These are phyloP conservation scores for Ganoderma multipileum DNA, from an alignment of 1,284 basidiomycete species.

Conservation along the genomic window DNA sequence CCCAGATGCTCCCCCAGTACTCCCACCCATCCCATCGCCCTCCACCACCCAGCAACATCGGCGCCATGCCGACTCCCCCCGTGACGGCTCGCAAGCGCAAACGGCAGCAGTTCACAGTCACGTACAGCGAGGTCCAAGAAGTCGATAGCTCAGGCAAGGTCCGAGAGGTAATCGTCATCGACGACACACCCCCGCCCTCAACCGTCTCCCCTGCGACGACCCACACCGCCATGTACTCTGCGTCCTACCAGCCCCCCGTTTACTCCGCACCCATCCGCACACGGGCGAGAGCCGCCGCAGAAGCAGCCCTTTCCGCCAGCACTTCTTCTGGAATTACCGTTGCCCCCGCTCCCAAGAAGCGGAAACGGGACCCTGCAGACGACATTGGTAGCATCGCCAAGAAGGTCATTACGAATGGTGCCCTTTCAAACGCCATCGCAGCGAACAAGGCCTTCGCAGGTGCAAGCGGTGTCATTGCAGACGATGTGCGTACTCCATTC, in stretches of 20 bases:
- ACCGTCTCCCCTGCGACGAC: conserved; percentile 76
- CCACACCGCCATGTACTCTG: conserved; percentile 70
- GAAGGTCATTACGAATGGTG: conserved; percentile 58
- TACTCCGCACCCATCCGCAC: conserved; percentile 78
- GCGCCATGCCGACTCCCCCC: conserved; percentile 61
- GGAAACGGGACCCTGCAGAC: conserved; percentile 74
- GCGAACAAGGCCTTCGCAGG: conserved; percentile 68
- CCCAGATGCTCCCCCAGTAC: conserved; percentile 66
- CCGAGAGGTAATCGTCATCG: conserved; percentile 86
- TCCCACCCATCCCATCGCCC: conserved; percentile 46
- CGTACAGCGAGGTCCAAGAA: conserved; percentile 85
- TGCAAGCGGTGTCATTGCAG: conserved; percentile 62
- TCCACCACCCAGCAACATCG: conserved; percentile 38
- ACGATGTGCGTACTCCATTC: conserved; percentile 59
- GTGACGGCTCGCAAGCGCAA: conserved; percentile 81
- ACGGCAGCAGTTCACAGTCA: conserved; percentile 79
- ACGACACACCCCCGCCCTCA: conserved; percentile 82
- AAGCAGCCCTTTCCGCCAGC: conserved; percentile 72
- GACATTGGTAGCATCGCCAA: conserved; percentile 68
- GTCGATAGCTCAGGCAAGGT: conserved; percentile 76
- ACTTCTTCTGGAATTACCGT: conserved; percentile 59
- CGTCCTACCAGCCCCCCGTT: conserved; percentile 79
- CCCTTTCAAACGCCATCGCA: conserved; percentile 51
- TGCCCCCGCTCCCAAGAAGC: conserved; percentile 76
- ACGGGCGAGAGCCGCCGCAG: conserved; percentile 80